Percentiles rank a stretch among this genome's conserved stretches.
These are phyloP conservation scores for Pythium apleroticum DNA, from an alignment of 352 stramenopile genomes.

Conservation along the genomic window DNA sequence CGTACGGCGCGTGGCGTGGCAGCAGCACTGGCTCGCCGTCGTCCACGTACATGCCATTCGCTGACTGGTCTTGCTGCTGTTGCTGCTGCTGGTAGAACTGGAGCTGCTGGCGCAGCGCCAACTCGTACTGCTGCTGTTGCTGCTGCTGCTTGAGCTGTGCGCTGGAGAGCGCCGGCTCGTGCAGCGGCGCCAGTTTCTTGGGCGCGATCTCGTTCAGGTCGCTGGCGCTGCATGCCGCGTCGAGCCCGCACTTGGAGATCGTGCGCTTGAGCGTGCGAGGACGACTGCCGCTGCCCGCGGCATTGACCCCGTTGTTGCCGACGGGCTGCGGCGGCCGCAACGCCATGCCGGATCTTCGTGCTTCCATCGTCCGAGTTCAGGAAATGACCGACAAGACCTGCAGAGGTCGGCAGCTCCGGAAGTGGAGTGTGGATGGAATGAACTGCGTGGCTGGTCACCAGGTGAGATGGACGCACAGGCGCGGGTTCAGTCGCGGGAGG, in stretches of 20 bases:
- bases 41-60: constrained; percentile 20
- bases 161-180: constrained; percentile 6
- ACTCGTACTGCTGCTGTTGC: constrained; percentile 3
- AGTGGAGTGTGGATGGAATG: neutral
- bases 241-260: constrained; percentile 77
- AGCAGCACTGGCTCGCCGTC: constrained; percentile 48
- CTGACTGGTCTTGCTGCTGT: constrained; percentile 8
- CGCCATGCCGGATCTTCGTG: constrained; percentile 13
- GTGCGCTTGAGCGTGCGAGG: constrained; percentile 59
- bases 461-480: constrained; percentile 1
- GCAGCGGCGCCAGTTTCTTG: constrained; percentile 47
- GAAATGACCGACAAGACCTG: constrained; percentile 8
- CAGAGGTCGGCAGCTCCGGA: too few relatives aligned
- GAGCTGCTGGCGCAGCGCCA: neutral
- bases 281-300: neutral
- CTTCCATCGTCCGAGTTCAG: constrained; percentile 19
- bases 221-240: constrained; percentile 28
- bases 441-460: neutral
- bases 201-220: constrained; percentile 23
- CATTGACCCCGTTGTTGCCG: neutral
- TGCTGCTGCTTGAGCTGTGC: constrained; percentile 1
- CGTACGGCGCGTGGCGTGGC: constrained; percentile 26
- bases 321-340: constrained; percentile 14
- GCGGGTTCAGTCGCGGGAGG: neutral
- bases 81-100: constrained; percentile 6